phyloP scores from a whole-genome alignment of 139 green algal genomes.

The Closterium sp. region DNA sequence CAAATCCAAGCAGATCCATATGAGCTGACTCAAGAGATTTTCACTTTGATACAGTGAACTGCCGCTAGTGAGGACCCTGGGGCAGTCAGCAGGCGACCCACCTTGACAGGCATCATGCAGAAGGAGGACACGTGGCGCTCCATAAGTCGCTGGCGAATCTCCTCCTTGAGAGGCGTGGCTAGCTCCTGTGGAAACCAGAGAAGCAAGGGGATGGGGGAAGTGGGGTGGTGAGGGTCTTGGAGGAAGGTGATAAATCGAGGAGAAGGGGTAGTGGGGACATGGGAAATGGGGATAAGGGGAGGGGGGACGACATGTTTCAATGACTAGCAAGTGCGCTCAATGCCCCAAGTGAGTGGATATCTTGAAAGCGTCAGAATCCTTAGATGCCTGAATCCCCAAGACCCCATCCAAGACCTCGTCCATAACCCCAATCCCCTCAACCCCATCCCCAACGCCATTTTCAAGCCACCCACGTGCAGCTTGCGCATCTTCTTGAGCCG shows the following conservation, averaged over 20 bases:
- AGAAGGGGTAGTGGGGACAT: neutral
- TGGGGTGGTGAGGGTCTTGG: too few species aligned
- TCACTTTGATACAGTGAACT: too few species aligned
- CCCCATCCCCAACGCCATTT: neutral
- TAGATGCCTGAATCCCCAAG: too few species aligned
- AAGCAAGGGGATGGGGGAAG: too few species aligned
- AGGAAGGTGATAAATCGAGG: too few species aligned
- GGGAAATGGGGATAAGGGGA: neutral
- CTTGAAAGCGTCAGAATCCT: too few species aligned
- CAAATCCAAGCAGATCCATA: too few species aligned
- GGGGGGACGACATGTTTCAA: too few species aligned
- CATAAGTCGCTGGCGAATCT: constrained; percentile 66
- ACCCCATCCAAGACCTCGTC: neutral
- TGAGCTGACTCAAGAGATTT: too few species aligned
- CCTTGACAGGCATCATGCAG: constrained; percentile 80
- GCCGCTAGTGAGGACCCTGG: neutral
- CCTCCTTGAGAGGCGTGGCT: constrained; percentile 68
- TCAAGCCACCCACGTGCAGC: constrained; percentile 54
- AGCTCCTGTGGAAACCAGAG: constrained; percentile 52
- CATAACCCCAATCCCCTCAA: neutral
- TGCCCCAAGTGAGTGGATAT: too few species aligned
- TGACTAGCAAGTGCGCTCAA: too few species aligned
- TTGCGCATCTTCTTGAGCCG: constrained; percentile 12
- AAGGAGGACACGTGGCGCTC: constrained; percentile 66
- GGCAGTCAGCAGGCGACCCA: neutral